Evolutionary conservation across 2,329 filamentous ascomycete genomes (phyloP).

Genomic region (Fusarium sp.): DNA sequence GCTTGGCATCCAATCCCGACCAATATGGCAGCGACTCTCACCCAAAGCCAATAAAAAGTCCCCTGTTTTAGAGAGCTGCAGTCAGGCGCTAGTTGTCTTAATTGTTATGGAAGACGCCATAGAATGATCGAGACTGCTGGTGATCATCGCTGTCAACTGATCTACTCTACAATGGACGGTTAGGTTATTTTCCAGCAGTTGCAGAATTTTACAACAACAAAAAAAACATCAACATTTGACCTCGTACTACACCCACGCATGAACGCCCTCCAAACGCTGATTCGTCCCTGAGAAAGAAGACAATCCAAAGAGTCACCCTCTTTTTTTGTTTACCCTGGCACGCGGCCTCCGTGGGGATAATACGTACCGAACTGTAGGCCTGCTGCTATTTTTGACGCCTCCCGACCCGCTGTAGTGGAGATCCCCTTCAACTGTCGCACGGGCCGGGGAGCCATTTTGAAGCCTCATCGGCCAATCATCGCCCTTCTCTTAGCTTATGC

Average conservation of each 20-base stretch:
- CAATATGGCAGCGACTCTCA: conserved; percentile 7
- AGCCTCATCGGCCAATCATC: conserved; percentile 29
- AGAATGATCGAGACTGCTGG: conserved; percentile 19
- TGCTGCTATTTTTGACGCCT: conserved; percentile 49
- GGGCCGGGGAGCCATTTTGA: conserved; percentile 6
- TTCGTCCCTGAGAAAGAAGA: background rate
- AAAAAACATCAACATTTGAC: background rate
- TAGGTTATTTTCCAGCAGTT: background rate
- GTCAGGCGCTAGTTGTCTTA: conserved; percentile 18
- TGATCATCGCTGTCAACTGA: conserved; percentile 16
- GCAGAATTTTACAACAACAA: background rate
- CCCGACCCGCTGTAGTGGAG: conserved; percentile 35
- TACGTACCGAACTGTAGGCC: conserved; percentile 5
- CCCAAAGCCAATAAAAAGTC: conserved; percentile 31
- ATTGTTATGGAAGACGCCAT: conserved; percentile 3
- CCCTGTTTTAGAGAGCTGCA: conserved; percentile 30
- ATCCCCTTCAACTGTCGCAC: conserved; percentile 11
- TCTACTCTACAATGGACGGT: background rate
- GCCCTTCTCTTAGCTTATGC: conserved; percentile 11
- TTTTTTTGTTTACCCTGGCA: conserved; percentile 23
- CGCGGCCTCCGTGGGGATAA: conserved; percentile 38
- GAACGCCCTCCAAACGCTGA: background rate
- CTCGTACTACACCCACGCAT: background rate
- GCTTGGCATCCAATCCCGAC: conserved; percentile 30
- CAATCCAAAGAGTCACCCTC: background rate